These are phyloP conservation scores for Marvania coccoides DNA, from an alignment of 139 green algal genomes.

Conservation along the genomic window DNA sequence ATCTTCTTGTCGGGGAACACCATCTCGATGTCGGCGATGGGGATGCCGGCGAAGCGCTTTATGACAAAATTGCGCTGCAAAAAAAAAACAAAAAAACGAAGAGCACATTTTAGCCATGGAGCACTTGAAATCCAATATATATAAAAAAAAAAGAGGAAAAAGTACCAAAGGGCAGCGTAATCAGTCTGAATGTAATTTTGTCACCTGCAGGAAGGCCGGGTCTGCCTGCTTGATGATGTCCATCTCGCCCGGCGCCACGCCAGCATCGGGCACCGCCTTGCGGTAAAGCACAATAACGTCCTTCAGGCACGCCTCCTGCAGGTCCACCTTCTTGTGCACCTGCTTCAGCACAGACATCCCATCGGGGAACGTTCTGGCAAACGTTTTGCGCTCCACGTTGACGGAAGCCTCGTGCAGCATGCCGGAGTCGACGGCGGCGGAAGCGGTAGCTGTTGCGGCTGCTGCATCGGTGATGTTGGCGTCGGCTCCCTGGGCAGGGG, in stretches of 20 bases:
- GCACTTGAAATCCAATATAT: not conserved
- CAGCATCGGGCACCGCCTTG: slow-evolving; percentile 7
- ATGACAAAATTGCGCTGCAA: slow-evolving; percentile 56
- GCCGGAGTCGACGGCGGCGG: not conserved
- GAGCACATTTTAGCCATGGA: slow-evolving; percentile 5
- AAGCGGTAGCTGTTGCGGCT: not conserved
- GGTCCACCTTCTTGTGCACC: slow-evolving; percentile 35
- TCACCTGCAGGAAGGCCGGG: too few relatives aligned
- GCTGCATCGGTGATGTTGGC: slow-evolving; percentile 1
- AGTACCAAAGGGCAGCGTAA: not conserved
- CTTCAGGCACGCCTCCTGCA: slow-evolving; percentile 64
- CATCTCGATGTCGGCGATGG: slow-evolving; percentile 74
- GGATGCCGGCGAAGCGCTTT: slow-evolving; percentile 62
- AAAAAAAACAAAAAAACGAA: not conserved
- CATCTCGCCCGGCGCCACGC: slow-evolving; percentile 2
- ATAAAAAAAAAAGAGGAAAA: not conserved
- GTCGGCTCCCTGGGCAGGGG: not conserved
- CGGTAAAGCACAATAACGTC: slow-evolving; percentile 70
- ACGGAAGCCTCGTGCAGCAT: slow-evolving; percentile 2
- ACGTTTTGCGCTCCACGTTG: slow-evolving; percentile 12
- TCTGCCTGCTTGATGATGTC: slow-evolving; percentile 11
- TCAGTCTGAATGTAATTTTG: not conserved
- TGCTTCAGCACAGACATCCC: slow-evolving; percentile 37
- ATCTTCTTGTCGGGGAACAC: slow-evolving; percentile 67
- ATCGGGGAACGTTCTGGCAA: slow-evolving; percentile 40